Evolutionary conservation across 129 eudicot genomes (phyloP), one percentile per base, ranked within the genome.

Genomic region (Saussurea involucrata): DNA sequence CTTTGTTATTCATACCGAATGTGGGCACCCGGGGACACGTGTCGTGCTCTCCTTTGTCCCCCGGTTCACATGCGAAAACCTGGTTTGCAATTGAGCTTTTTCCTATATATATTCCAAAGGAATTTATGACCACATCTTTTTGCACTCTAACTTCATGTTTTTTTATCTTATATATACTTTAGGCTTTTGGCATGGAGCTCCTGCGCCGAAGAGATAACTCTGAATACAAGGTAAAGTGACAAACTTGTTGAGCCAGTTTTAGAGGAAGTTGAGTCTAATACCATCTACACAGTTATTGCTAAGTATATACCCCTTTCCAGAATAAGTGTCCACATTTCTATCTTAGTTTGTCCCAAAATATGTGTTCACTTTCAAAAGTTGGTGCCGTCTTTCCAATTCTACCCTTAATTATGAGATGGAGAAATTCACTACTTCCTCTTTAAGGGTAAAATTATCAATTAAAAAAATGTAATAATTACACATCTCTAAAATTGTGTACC

Each of bases 121-220:
- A 5, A 17, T 7, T 34, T 66, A 12, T 34, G 25, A 37, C 60
- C 34, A 28, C 13, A 72, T 69, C 76, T 66, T 24, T 1, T 58
- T 58, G n/a, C 55, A 9, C 17, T 24, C 71, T 78, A 49, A 22
- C 40, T 72, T 49, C 21, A 2, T 18, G 22, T 24, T 21, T 28
- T 53, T 33, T 24, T 44, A 67, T 80, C 53, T 0, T 40, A 34
- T 73, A n/a, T 76, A 6, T 80, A 63, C 28, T 81, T 58, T 65
- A 95, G 98, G 98, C 97, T 61, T 95, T 71, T 82, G 98, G 98
- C 69, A 95, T 95, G 98, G 98, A 91, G 86, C 97, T 95, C 71
- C 89, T 95, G 21, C 93, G 96, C 77, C 85, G 71, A 68, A 77
- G 91, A 80, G 98, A 95, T 80, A 91, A 91, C 68, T 89, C 98